phyloP scores from a whole-genome alignment of 148 eudicot genomes.

The Arctostaphylos glauca region DNA sequence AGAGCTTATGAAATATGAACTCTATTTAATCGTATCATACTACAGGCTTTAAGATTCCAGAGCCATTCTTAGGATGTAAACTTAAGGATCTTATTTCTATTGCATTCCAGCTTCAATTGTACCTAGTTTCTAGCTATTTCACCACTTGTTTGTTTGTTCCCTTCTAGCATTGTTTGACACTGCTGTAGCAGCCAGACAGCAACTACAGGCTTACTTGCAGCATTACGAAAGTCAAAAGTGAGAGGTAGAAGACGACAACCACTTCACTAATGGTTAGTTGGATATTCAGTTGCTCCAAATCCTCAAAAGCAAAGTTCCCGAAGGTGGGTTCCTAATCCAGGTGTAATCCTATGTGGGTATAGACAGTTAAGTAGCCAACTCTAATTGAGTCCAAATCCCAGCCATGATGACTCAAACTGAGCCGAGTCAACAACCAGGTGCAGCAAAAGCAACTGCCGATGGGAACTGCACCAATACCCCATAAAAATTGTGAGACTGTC shows the following conservation, averaged over 20 bases:
- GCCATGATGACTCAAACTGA: not conserved
- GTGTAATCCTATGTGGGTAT: not conserved
- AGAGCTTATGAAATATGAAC: not conserved
- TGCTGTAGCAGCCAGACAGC: not conserved
- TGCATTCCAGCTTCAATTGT: not conserved
- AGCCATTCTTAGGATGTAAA: not conserved
- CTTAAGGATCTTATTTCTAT: not conserved
- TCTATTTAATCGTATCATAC: not conserved
- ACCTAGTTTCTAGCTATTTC: not conserved
- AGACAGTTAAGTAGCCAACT: not conserved
- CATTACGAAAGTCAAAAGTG: not conserved
- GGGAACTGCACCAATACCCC: not conserved
- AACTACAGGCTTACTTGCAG: not conserved
- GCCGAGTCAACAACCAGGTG: not conserved
- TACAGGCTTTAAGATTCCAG: not conserved
- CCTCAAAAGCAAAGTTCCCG: not conserved
- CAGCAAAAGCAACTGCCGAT: not conserved
- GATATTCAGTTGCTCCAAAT: not conserved
- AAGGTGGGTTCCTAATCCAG: not conserved
- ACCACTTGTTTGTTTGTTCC: not conserved
- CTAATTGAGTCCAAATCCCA: not conserved
- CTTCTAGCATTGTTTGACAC: not conserved
- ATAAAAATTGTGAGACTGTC: not conserved
- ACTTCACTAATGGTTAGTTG: not conserved
- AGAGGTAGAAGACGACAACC: not conserved